Base-by-base conservation (phyloP, 2,329 filamentous ascomycete species). In the Alternaria viburni region DNA sequence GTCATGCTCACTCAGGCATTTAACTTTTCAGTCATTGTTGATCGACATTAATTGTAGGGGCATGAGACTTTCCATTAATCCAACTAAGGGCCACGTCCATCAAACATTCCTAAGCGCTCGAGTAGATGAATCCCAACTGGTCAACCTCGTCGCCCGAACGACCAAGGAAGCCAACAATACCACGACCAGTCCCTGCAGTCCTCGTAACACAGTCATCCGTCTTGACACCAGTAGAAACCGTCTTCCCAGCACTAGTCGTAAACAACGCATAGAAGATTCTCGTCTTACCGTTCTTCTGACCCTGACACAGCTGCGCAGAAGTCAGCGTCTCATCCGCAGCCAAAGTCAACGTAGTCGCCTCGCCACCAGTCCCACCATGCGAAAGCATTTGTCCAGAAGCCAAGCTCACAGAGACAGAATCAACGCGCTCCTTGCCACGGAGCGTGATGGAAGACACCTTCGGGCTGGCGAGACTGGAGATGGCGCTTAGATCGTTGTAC, bases 191-290 rank as follows among this genome's bases (percentile, higher is more conserved):
- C 19, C 83, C 83, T 2, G 85, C 85, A n/a, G 71, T 76, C 55
- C 81, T 84, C 2, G 80, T 81, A 6, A 76, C 71, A 70, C 86
- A 89, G 62, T 85, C 82, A 11, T 66, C 73, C 0, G 85, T 88
- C 26, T 76, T 69, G 0, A 75, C 82, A 1, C 87, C 86, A 3
- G 82, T 74, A 12, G 74, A 72, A 6, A 88, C 65, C 0, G 77
- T 84, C 21, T 82, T 80, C 2, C 86, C 86, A 0, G 77, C 58
- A 67, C 82, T 86, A 2, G 86, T 88, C 1, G 80, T 84, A n/a
- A 86, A 84, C 59, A 81, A 68, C 63, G 87, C 82, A 71, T 85
- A 89, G 71, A 89, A 88, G 69, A 83, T 83, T 30, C 87, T 83
- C n/a, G 84, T 86, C 13, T 79, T 69, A 21, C 69, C 70, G 62